Evolutionary conservation across 2,329 filamentous ascomycete species (phyloP).

Genomic region (Colletotrichum musae): DNA sequence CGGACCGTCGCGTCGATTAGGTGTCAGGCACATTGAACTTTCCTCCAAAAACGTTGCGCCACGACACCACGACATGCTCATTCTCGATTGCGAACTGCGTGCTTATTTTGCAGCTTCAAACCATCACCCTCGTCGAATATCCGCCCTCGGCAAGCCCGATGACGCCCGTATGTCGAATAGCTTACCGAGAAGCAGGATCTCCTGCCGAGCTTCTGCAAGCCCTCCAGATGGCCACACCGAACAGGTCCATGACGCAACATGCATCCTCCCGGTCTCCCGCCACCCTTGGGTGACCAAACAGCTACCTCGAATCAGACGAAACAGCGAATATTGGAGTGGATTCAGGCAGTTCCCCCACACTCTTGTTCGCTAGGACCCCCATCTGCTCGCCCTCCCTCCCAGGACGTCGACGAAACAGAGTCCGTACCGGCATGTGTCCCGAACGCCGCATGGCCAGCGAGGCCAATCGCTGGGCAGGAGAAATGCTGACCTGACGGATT

Average conservation of each 20-base stretch:
- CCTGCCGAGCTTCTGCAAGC: too few relatives aligned
- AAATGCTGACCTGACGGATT: conserved; percentile 17
- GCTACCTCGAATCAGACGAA: conserved; percentile 14
- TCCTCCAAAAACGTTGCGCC: neutral
- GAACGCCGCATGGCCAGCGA: conserved; percentile 4
- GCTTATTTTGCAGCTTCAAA: neutral
- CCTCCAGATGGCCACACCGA: neutral
- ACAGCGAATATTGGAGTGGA: conserved; percentile 2
- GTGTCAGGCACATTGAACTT: conserved; percentile 5
- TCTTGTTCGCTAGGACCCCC: conserved; percentile 10
- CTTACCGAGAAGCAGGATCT: neutral
- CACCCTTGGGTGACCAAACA: conserved; percentile 11
- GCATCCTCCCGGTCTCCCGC: neutral
- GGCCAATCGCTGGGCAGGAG: conserved; percentile 23
- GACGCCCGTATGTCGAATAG: too few relatives aligned
- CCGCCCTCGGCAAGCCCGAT: too few relatives aligned
- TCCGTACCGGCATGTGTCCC: conserved; percentile 30
- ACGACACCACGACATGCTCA: neutral
- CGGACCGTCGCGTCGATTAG: neutral
- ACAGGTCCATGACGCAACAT: conserved; percentile 23
- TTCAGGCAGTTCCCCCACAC: conserved; percentile 18
- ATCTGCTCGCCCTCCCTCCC: conserved; percentile 4
- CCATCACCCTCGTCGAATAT: too few relatives aligned
- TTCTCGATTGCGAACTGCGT: neutral
- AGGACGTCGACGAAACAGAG: conserved; percentile 9